phyloP scores from a whole-genome alignment of 208 protist genomes.

The Leishmania aethiopica region DNA sequence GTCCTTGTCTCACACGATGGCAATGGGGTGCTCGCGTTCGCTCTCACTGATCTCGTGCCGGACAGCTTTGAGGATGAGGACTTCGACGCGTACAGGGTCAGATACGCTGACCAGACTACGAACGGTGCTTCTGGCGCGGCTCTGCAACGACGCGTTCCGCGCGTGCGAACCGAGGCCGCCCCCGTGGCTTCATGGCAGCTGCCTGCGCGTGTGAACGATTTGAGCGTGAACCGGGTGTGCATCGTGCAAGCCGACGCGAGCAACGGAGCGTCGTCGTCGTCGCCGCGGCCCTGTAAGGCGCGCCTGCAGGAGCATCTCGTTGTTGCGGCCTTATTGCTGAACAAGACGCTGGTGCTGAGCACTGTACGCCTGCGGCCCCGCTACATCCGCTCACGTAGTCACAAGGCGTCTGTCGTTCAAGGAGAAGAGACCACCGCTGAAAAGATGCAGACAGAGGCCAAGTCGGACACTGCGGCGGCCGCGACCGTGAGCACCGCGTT shows the following conservation, averaged over 20 bases:
- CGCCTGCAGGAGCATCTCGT: conserved; percentile 59
- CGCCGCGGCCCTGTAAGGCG: conserved; percentile 26
- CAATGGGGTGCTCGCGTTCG: conserved; percentile 57
- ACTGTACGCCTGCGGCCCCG: conserved; percentile 46
- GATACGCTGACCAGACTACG: conserved; percentile 5
- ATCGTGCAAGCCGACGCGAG: conserved; percentile 32
- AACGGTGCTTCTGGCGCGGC: background rate
- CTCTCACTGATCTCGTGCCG: conserved; percentile 48
- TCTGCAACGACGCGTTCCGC: conserved; percentile 22
- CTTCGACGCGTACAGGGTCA: conserved; percentile 2
- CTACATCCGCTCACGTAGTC: background rate
- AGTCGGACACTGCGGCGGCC: background rate
- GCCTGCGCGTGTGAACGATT: conserved; percentile 74
- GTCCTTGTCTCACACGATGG: conserved; percentile 79
- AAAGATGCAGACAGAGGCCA: background rate
- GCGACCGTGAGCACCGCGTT: conserved; percentile 9
- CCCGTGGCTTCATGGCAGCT: conserved; percentile 66
- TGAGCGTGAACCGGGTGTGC: conserved; percentile 66
- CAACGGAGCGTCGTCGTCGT: background rate
- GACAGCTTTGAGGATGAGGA: conserved; percentile 20
- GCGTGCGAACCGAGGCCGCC: conserved; percentile 17
- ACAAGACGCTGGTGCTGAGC: conserved; percentile 76
- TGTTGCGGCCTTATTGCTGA: conserved; percentile 61
- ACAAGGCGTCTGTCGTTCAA: background rate
- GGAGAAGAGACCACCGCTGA: background rate